phyloP scores from a whole-genome alignment of 306 rosid genomes.

The barrel medic (Medicago truncatula) region MtrunA17r5.0-ANR NC_053048.1:49552501-49553000 shows the following conservation, averaged over 20 bases:
- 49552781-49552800: constrained; percentile 13
- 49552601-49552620: constrained; percentile 99
- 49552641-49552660: constrained; percentile 98
- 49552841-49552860: constrained; percentile 51
- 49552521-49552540: constrained; percentile 75
- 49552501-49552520: not conserved
- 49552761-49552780: constrained; percentile 29
- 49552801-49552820: not conserved
- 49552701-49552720: constrained; percentile 79
- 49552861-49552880: constrained; percentile 7
- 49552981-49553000: constrained; percentile 69
- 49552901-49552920: constrained; percentile 83
- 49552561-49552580: constrained; percentile 96
- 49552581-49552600: constrained; percentile 95
- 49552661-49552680: constrained; percentile 44
- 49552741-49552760: constrained; percentile 76
- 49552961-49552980: constrained; percentile 61
- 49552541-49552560: constrained; percentile 94
- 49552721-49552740: constrained; percentile 75
- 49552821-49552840: not conserved
- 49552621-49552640: constrained; percentile 88
- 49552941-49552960: constrained; percentile 54
- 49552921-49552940: constrained; percentile 86
- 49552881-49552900: constrained; percentile 53
- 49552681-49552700: constrained; percentile 77